phyloP scores from a whole-genome alignment of 331 rosid genomes.

The Saraca asoca region DNA sequence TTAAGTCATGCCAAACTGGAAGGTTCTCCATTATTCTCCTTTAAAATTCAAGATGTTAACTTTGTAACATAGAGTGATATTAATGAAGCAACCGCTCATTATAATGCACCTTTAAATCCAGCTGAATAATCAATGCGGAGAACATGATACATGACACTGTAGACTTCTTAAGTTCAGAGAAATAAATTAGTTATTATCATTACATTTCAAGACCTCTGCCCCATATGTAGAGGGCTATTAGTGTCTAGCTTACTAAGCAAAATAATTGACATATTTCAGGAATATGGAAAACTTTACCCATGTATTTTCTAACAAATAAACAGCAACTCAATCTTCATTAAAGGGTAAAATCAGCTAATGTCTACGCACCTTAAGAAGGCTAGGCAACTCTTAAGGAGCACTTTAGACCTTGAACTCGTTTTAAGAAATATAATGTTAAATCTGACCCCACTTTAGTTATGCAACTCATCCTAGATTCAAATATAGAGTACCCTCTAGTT shows the following conservation, averaged over 20 bases:
- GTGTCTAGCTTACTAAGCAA: too few relatives aligned
- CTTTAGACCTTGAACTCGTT: slow-evolving; percentile 8
- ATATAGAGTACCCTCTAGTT: slow-evolving; percentile 9
- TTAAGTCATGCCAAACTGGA: slow-evolving; percentile 12
- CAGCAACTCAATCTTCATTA: too few relatives aligned
- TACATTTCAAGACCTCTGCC: neutral
- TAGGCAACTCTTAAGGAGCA: too few relatives aligned
- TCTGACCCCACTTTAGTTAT: neutral
- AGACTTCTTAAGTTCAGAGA: slow-evolving; percentile 13
- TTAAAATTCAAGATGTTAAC: neutral
- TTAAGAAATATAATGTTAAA: slow-evolving; percentile 1
- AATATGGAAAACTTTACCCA: too few relatives aligned
- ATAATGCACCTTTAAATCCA: slow-evolving; percentile 9
- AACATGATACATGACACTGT: neutral
- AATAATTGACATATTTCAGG: too few relatives aligned
- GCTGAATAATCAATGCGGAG: slow-evolving; percentile 14
- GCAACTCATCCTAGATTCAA: slow-evolving; percentile 17
- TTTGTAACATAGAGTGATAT: slow-evolving; percentile 12
- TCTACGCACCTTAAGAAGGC: too few relatives aligned
- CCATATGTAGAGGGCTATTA: too few relatives aligned
- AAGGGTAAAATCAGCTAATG: too few relatives aligned
- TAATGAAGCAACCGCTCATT: neutral
- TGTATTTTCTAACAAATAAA: too few relatives aligned
- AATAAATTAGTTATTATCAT: neutral
- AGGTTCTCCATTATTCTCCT: neutral